Conservation (phyloP, 208 protist species). For the Herpetomonas tarakana region DNA sequence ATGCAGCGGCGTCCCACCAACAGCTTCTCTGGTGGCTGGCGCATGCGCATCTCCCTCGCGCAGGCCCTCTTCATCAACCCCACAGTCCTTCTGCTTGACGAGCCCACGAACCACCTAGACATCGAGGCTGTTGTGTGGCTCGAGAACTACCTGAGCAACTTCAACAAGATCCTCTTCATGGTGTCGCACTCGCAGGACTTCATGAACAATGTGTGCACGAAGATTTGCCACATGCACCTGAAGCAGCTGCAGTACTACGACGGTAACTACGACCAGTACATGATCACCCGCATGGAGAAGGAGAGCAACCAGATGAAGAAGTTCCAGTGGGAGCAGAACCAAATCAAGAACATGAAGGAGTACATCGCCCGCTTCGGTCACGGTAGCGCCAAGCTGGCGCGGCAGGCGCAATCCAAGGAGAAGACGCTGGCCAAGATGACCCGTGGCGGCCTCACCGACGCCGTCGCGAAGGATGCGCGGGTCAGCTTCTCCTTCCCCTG, state of each 20-base stretch:
- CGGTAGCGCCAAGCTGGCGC: conserved; percentile 93
- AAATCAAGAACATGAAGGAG: conserved; percentile 97
- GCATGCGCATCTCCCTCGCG: conserved; percentile 97
- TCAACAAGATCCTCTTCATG: conserved; percentile 94
- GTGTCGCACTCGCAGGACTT: conserved; percentile 97
- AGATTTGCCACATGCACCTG: conserved; percentile 93
- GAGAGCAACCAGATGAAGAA: conserved; percentile 96
- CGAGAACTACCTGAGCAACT: conserved; percentile 94
- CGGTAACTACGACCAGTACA: conserved; percentile 97
- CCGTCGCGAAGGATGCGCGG: conserved; percentile 72
- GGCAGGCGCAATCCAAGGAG: conserved; percentile 94
- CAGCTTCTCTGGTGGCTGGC: conserved; percentile 95
- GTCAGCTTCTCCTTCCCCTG: conserved; percentile 88
- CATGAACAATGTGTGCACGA: conserved; percentile 97
- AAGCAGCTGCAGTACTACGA: conserved; percentile 89
- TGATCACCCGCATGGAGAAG: conserved; percentile 90
- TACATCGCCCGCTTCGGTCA: conserved; percentile 96
- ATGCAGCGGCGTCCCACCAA: conserved; percentile 79
- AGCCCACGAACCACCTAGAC: conserved; percentile 98
- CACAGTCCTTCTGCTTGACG: conserved; percentile 95
- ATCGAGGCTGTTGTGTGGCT: conserved; percentile 96
- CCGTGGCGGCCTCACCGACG: conserved; percentile 93
- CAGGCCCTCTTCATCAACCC: conserved; percentile 95
- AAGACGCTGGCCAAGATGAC: conserved; percentile 95
- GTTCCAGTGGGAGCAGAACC: conserved; percentile 96